Percentiles rank a stretch among this genome's conserved stretches.
These are phyloP conservation scores for Solanum hybrid DNA, from an alignment of 305 asterid genomes.

Conservation along the genomic window DNA sequence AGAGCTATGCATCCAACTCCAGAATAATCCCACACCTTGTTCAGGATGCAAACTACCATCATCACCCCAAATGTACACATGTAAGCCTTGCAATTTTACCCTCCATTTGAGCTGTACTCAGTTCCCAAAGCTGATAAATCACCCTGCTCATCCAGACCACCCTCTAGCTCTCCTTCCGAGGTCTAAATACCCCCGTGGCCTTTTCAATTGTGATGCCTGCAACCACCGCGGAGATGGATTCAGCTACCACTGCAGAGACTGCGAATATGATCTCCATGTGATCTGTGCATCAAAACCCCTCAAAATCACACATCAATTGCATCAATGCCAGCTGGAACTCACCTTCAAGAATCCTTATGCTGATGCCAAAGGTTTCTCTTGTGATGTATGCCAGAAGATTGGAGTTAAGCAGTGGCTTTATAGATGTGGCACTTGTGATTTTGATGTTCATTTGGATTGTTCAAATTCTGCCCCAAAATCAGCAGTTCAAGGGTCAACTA, in stretches of 20 bases:
- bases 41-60: slow-evolving; percentile 44
- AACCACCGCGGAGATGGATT: slow-evolving; percentile 33
- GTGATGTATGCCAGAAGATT: slow-evolving; percentile 34
- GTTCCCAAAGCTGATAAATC: slow-evolving; percentile 39
- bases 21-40: slow-evolving; percentile 14
- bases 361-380: slow-evolving; percentile 31
- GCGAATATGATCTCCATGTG: slow-evolving; percentile 52
- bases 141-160: slow-evolving; percentile 50
- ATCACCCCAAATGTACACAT: slow-evolving; percentile 31
- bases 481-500: neutral
- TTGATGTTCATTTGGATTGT: slow-evolving; percentile 51
- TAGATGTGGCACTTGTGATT: slow-evolving; percentile 41
- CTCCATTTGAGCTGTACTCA: slow-evolving; percentile 45
- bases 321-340: slow-evolving; percentile 37
- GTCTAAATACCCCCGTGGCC: slow-evolving; percentile 37
- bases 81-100: slow-evolving; percentile 43
- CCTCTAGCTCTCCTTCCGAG: slow-evolving; percentile 25
- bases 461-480: neutral
- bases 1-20: slow-evolving; percentile 20
- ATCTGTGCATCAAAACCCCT: slow-evolving; percentile 44
- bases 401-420: slow-evolving; percentile 57
- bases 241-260: slow-evolving; percentile 49
- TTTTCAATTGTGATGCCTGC: slow-evolving; percentile 62
- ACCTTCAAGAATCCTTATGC: slow-evolving; percentile 37
- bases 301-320: slow-evolving; percentile 25